These are phyloP conservation scores for Colletotrichum tabaci DNA, from an alignment of 2,329 filamentous ascomycete genomes.

Conservation along the genomic window DNA sequence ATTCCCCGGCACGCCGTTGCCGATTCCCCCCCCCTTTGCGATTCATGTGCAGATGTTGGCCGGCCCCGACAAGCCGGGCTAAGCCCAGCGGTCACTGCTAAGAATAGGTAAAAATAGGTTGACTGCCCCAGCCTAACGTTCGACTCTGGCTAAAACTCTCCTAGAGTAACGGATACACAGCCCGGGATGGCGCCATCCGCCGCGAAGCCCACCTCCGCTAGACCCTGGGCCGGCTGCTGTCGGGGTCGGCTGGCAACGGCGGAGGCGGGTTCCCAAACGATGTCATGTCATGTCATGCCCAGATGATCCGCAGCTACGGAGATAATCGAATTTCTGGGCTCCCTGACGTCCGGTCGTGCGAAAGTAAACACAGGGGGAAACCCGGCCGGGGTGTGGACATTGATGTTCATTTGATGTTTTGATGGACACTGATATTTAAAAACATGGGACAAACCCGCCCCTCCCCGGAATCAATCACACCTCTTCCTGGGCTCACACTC, in stretches of 20 bases:
- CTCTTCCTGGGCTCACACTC: neutral
- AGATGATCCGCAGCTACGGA: conserved; percentile 6
- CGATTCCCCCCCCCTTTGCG: neutral
- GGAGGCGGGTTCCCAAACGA: conserved; percentile 1
- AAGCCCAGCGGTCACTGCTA: conserved; percentile 12
- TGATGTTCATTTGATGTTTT: conserved; percentile 12
- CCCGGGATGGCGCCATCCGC: conserved; percentile 4
- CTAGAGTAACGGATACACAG: neutral
- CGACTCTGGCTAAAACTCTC: neutral
- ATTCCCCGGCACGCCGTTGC: conserved; percentile 7
- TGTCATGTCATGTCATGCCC: conserved; percentile 36
- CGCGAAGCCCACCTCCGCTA: conserved; percentile 12
- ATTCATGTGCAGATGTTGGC: neutral
- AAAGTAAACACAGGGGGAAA: neutral
- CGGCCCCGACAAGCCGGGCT: neutral
- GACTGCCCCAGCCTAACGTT: neutral
- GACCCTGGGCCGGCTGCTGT: conserved; percentile 1
- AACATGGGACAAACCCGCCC: conserved; percentile 12
- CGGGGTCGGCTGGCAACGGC: conserved; percentile 7
- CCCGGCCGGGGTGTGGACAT: neutral
- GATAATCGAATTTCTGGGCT: neutral
- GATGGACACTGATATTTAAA: conserved; percentile 12
- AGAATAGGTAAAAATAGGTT: conserved; percentile 13
- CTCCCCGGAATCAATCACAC: neutral
- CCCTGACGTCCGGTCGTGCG: conserved; percentile 16